Evolutionary conservation across 73 alveolate species (phyloP).

Genomic region (Paramecium caudatum): DNA sequence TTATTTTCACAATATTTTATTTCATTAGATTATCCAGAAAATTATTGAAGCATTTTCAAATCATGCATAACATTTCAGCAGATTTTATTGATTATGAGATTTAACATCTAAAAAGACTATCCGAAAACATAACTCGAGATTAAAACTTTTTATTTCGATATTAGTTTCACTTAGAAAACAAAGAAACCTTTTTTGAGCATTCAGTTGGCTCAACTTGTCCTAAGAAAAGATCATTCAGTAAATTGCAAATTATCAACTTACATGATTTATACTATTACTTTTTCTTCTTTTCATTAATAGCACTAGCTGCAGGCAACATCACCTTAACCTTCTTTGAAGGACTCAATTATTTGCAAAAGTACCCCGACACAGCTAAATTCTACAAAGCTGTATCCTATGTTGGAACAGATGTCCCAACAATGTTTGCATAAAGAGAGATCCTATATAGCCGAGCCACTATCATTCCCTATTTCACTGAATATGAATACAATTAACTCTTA

Average conservation of each 20-base stretch:
- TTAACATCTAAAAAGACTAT: neutral
- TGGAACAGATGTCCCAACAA: conserved; percentile 57
- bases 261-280: neutral
- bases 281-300: neutral
- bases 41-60: too few species aligned
- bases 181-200: neutral
- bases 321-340: conserved; percentile 12
- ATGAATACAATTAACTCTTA: neutral
- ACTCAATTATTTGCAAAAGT: conserved; percentile 20
- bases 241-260: neutral
- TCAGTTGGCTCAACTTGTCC: neutral
- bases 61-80: too few species aligned
- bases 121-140: neutral
- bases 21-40: too few species aligned
- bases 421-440: conserved; percentile 59
- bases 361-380: conserved; percentile 59
- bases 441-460: neutral
- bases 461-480: neutral
- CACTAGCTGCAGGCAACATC: neutral
- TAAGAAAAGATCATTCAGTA: neutral
- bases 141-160: conserved; percentile 27
- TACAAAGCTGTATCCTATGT: conserved; percentile 36
- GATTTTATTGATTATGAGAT: neutral
- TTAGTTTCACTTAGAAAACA: neutral
- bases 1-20: too few species aligned